These are phyloP conservation scores for Yarrowia osloensis DNA, from an alignment of 805 yeast species.

Conservation along the genomic window DNA sequence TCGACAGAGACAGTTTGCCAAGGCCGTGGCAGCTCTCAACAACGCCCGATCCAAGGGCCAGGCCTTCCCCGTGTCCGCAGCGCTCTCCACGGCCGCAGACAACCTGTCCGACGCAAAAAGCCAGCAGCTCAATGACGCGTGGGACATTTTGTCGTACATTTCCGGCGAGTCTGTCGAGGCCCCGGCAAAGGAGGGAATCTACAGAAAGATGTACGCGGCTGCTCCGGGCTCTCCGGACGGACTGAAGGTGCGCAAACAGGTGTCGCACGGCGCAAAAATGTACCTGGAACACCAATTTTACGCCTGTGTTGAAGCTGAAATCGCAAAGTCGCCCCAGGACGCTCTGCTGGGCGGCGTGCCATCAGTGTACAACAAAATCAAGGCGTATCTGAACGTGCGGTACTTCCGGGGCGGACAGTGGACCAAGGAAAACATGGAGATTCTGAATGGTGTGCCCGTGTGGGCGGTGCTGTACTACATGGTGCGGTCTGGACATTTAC, in stretches of 20 bases:
- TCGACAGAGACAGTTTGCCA: slow-evolving; percentile 52
- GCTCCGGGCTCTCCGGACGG: slow-evolving; percentile 38
- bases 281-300: slow-evolving; percentile 78
- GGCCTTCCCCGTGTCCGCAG: slow-evolving; percentile 59
- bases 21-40: slow-evolving; percentile 67
- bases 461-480: slow-evolving; percentile 91
- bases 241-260: slow-evolving; percentile 44
- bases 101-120: slow-evolving; percentile 59
- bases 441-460: slow-evolving; percentile 83
- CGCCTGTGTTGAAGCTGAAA: slow-evolving; percentile 67
- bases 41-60: slow-evolving; percentile 60
- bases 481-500: slow-evolving; percentile 76
- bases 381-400: slow-evolving; percentile 57
- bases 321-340: slow-evolving; percentile 52
- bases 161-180: slow-evolving; percentile 39
- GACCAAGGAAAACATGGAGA: slow-evolving; percentile 56
- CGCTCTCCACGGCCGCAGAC: slow-evolving; percentile 59
- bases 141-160: slow-evolving; percentile 63
- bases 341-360: slow-evolving; percentile 66
- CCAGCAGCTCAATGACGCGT: slow-evolving; percentile 71
- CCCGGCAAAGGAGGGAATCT: slow-evolving; percentile 38
- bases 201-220: slow-evolving; percentile 39
- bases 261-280: slow-evolving; percentile 56
- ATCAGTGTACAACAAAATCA: slow-evolving; percentile 69
- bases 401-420: slow-evolving; percentile 50